Conservation (phyloP, 179 eudicot genomes). For the Beta macrorhiza region DNA sequence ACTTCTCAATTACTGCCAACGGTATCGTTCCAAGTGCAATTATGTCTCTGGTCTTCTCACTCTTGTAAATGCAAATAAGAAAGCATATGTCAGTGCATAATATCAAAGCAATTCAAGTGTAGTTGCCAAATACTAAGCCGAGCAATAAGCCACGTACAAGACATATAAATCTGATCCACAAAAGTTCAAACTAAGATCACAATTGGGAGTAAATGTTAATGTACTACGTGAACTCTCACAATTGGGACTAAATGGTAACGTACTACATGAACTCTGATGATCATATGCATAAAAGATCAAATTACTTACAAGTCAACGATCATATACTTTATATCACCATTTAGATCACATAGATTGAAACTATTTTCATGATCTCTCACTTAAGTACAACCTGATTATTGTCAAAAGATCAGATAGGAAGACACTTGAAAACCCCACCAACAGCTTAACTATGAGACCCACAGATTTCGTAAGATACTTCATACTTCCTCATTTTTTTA, state of each 20-base stretch:
- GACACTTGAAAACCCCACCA: neutral
- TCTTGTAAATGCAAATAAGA: slow-evolving; percentile 44
- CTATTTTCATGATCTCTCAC: neutral
- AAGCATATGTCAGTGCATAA: neutral
- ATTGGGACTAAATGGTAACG: neutral
- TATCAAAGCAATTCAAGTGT: neutral
- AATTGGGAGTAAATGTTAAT: neutral
- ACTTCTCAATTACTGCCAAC: slow-evolving; percentile 78
- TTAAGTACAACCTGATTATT: neutral
- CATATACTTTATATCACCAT: neutral
- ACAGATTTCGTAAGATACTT: no score
- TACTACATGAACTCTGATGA: no score
- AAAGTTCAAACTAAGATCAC: neutral
- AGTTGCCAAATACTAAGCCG: neutral
- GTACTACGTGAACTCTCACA: neutral
- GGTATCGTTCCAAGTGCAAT: slow-evolving; percentile 92
- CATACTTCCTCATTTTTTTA: no score
- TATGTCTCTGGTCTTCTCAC: slow-evolving; percentile 77
- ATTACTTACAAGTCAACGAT: no score
- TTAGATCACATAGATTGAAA: neutral
- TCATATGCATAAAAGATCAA: no score
- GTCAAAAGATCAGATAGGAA: neutral
- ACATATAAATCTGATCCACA: neutral
- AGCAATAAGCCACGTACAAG: neutral
- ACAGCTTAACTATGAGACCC: neutral